Base-by-base conservation (phyloP, 1,139 yeast species). In the Saccharomyces hybrid region DNA sequence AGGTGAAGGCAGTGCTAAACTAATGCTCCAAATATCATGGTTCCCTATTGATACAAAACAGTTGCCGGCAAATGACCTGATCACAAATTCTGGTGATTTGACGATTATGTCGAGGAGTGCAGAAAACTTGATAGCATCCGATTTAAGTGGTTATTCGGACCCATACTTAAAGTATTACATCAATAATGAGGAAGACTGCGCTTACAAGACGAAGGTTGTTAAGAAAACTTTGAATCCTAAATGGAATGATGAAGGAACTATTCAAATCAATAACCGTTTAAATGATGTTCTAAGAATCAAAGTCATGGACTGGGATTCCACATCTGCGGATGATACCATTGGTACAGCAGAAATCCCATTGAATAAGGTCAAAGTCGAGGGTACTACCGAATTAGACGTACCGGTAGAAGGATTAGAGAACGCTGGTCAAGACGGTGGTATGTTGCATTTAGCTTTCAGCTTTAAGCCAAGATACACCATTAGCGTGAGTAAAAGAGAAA, bases 271-370 rank as follows among this genome's bases (percentile, higher is more conserved):
- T 27, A 80, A 86, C 68, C 80, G 88, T 65, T 81, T 79, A 55
- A 83, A 82, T 65, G 81, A 89, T 11, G 70, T 72, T 4, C 71
- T 91, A 55, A 73, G 74, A 56, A 76, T 88, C 51, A 80, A 77
- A 54, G 82, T 88, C 32, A 78, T 70, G 64, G 99, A 93, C 68
- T 91, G 97, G 96, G 99, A 93, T 71, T 81, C 91, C 61, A 96
- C 96, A 59, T 88, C 84, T 59, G 82, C 80, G 58, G 95, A 93
- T 69, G 98, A 93, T 70, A 76, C 78, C 57, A 76, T 93, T 56
- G 96, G 98, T 54, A 73, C 73, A 38, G 89, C 84, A n/a, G 64
- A 66, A 28, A 68, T 90, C 56, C 78, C 81, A 16, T 72, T 93
- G 58, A 70, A 80, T 0, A 81, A 83, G 11, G 75, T 93, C 47